Evolutionary conservation across 768 basidiomycete species (phyloP).

Genomic region (Kockovaella imperatae): DNA sequence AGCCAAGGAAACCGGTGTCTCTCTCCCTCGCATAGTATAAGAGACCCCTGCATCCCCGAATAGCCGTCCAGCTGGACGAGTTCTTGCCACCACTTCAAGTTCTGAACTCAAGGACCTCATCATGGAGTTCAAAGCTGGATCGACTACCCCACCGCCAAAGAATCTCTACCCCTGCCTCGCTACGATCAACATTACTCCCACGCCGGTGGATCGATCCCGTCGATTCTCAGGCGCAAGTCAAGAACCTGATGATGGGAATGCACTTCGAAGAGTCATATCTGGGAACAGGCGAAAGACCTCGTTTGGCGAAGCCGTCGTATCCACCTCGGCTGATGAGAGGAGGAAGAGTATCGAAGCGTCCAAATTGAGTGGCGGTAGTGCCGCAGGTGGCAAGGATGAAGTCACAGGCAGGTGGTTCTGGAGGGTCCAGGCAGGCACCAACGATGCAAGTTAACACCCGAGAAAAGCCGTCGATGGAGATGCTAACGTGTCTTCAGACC

Average conservation of each 20-base stretch:
- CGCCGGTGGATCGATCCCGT: conserved; percentile 6
- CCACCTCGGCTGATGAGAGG: conserved; percentile 4
- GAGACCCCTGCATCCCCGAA: no score
- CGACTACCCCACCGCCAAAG: conserved; percentile 13
- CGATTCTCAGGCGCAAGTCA: conserved; percentile 15
- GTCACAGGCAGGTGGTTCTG: conserved; percentile 33
- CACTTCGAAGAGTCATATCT: conserved; percentile 26
- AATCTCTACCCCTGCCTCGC: conserved; percentile 36
- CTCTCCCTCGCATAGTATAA: no score
- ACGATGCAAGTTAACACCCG: conserved; percentile 19
- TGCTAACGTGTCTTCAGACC: conserved; percentile 8
- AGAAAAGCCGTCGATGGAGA: not conserved
- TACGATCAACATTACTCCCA: conserved; percentile 25
- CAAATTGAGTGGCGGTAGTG: not conserved
- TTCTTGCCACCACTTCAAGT: no score
- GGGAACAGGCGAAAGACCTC: conserved; percentile 28
- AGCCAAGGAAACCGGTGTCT: no score
- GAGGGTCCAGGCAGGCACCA: conserved; percentile 36
- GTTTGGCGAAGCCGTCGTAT: conserved; percentile 11
- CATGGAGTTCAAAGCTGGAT: not conserved
- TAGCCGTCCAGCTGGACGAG: no score
- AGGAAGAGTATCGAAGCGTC: not conserved
- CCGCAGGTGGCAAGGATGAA: not conserved
- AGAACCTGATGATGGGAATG: conserved; percentile 20
- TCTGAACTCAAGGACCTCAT: no score